These are phyloP conservation scores for Nematocida sp. DNA, from an alignment of 371 early-diverging fungal species.

Conservation along the genomic window DNA sequence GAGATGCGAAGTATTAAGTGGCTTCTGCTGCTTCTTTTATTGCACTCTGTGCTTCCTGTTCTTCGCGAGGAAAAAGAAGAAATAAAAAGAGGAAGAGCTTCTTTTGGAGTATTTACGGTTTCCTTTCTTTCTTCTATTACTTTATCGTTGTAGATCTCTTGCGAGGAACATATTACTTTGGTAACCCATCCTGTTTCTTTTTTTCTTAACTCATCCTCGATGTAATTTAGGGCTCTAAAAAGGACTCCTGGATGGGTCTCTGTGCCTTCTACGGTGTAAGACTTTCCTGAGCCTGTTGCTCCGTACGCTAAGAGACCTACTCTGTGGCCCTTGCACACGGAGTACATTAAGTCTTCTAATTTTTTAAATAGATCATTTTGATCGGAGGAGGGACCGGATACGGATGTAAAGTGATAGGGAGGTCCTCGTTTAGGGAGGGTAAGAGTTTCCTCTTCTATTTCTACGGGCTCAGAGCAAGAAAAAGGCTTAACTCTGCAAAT, in stretches of 20 bases:
- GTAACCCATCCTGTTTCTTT: slow-evolving; percentile 78
- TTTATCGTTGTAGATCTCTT: slow-evolving; percentile 92
- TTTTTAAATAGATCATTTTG: slow-evolving; percentile 85
- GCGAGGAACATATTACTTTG: slow-evolving; percentile 74
- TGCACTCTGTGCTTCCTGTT: slow-evolving; percentile 82
- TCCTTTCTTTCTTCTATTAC: slow-evolving; percentile 72
- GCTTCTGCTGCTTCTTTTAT: slow-evolving; percentile 83
- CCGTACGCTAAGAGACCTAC: slow-evolving; percentile 98
- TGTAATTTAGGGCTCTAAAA: slow-evolving; percentile 77
- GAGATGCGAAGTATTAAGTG: slow-evolving; percentile 71
- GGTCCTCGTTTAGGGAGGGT: slow-evolving; percentile 18
- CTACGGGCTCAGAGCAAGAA: slow-evolving; percentile 49
- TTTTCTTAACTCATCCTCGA: slow-evolving; percentile 73
- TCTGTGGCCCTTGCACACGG: slow-evolving; percentile 88
- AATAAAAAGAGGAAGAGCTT: slow-evolving; percentile 72
- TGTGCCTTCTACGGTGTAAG: slow-evolving; percentile 72
- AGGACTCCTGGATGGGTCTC: slow-evolving; percentile 75
- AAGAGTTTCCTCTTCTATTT: slow-evolving; percentile 63
- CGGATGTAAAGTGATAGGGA: slow-evolving; percentile 76
- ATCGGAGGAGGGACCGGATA: slow-evolving; percentile 71
- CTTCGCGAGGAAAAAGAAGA: slow-evolving; percentile 76
- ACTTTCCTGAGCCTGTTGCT: slow-evolving; percentile 95
- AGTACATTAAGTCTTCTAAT: slow-evolving; percentile 83
- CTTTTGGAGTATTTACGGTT: slow-evolving; percentile 70
- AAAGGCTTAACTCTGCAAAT: slow-evolving; percentile 86